Conservation (phyloP, 129 eudicot species). For the Ambrosia artemisiifolia region DNA sequence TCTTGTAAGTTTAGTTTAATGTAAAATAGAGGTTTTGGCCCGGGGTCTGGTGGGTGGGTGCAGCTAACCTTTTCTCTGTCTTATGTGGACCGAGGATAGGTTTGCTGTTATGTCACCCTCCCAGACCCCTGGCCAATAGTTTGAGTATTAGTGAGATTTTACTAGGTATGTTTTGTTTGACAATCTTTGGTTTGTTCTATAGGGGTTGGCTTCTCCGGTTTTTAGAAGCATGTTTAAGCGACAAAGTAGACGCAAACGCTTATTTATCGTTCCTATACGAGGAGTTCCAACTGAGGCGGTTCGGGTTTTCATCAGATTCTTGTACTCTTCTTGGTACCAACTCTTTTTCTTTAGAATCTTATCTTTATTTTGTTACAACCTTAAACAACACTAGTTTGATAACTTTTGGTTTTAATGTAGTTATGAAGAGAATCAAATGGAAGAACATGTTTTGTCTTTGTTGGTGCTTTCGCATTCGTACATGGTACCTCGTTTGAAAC, state of each 20-base stretch:
- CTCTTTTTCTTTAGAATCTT: not conserved
- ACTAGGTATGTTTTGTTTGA: not conserved
- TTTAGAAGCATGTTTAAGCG: slow-evolving; percentile 56
- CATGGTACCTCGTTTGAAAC: slow-evolving; percentile 63
- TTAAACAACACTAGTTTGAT: not conserved
- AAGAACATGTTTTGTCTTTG: slow-evolving; percentile 58
- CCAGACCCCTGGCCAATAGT: too few relatives aligned
- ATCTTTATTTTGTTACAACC: not conserved
- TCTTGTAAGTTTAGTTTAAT: slow-evolving; percentile 48
- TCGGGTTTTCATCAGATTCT: slow-evolving; percentile 73
- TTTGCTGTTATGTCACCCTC: too few relatives aligned
- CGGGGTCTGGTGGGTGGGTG: too few relatives aligned
- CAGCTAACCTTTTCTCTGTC: too few relatives aligned
- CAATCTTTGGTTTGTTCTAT: not conserved
- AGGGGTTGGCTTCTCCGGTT: slow-evolving; percentile 92
- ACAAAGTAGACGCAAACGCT: slow-evolving; percentile 29
- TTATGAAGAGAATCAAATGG: slow-evolving; percentile 68
- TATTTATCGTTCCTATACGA: slow-evolving; percentile 47
- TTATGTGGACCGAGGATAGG: too few relatives aligned
- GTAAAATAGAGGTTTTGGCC: too few relatives aligned
- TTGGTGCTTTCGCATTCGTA: slow-evolving; percentile 78
- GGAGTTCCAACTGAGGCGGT: slow-evolving; percentile 86
- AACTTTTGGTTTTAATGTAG: slow-evolving; percentile 31
- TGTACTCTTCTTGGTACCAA: slow-evolving; percentile 83
- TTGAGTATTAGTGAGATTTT: too few relatives aligned